Evolutionary conservation across 768 basidiomycete species (phyloP).

Genomic region (Chiua virens): DNA sequence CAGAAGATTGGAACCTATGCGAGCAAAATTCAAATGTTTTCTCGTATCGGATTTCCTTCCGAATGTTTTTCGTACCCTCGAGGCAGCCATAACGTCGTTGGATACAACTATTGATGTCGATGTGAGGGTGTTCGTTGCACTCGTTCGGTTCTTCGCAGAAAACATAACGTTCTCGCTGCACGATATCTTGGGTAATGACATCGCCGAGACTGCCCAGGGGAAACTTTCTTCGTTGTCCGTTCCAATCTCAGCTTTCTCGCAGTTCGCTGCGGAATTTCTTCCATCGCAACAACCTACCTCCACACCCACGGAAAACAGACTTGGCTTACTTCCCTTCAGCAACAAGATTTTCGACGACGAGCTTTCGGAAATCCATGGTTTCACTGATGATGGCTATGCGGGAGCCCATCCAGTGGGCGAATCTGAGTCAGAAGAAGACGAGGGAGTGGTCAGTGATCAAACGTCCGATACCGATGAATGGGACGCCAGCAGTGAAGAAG

Average conservation of each 20-base stretch:
- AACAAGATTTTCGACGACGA: slow-evolving; percentile 43
- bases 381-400: background rate
- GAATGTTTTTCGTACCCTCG: slow-evolving; percentile 32
- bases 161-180: slow-evolving; percentile 18
- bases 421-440: slow-evolving; percentile 15
- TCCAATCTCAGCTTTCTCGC: slow-evolving; percentile 18
- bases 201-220: slow-evolving; percentile 20
- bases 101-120: slow-evolving; percentile 47
- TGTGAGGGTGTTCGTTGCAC: slow-evolving; percentile 47
- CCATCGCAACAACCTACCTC: background rate
- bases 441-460: slow-evolving; percentile 15
- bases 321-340: slow-evolving; percentile 39
- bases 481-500: slow-evolving; percentile 21
- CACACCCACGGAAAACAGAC: background rate
- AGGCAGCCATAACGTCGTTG: slow-evolving; percentile 21
- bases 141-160: slow-evolving; percentile 40
- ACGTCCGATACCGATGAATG: slow-evolving; percentile 19
- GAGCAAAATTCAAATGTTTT: slow-evolving; percentile 27
- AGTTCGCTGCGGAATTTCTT: slow-evolving; percentile 21
- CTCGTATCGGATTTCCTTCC: slow-evolving; percentile 44
- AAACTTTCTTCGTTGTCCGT: slow-evolving; percentile 23
- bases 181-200: slow-evolving; percentile 31
- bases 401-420: slow-evolving; percentile 8
- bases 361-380: slow-evolving; percentile 35
- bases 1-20: slow-evolving; percentile 28